Base-by-base conservation (phyloP, 305 asterid species). In the Stenogyne calaminthoides region DNA sequence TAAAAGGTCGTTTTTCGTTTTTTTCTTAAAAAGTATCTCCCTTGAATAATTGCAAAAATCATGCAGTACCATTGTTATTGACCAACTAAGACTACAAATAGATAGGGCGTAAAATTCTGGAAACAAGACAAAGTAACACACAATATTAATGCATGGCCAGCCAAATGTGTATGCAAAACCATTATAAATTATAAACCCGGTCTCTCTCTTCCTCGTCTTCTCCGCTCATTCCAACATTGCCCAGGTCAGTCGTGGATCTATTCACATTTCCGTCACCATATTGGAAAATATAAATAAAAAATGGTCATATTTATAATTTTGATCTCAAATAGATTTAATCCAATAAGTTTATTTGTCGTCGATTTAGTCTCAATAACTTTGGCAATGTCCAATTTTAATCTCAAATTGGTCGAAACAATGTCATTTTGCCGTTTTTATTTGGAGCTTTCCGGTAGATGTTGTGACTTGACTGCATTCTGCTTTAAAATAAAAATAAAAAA, bases 71-170 rank as follows among this genome's bases (percentile, higher is more conserved):
- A 52, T 52, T 52, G 57, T 52, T 7, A 51, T 15, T 5, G 8
- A n/a, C 19, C 56, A 51, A 12, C 52, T 14, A 12, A 44, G 52
- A 32, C 52, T 15, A 44, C 52, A 44, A 44, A 44, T 44, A 12
- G 10, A 42, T 42, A 42, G 5, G 49, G 12, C 49, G 5, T 52
- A 16, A 18, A 18, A 16, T 63, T 37, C 10, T 40, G 6, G 12
- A 69, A 32, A 32, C 6, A 32, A 32, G 36, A 32, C 36, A 32
- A 55, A 36, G 1, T 2, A 63, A 51, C 34, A 18, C 27, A 57
- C 78, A n/a, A 32, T 0, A 27, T 68, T 37, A 0, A 62, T 69
- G 80, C 80, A 69, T 76, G 42, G 64, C 80, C 80, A 69, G 10
- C 64, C 60, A 55, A 49, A 62, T 22, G 9, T 4, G 18, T 12